phyloP scores from a whole-genome alignment of 192 early-diverging fungal genomes.

The Gamsiella multidivaricata region DNA sequence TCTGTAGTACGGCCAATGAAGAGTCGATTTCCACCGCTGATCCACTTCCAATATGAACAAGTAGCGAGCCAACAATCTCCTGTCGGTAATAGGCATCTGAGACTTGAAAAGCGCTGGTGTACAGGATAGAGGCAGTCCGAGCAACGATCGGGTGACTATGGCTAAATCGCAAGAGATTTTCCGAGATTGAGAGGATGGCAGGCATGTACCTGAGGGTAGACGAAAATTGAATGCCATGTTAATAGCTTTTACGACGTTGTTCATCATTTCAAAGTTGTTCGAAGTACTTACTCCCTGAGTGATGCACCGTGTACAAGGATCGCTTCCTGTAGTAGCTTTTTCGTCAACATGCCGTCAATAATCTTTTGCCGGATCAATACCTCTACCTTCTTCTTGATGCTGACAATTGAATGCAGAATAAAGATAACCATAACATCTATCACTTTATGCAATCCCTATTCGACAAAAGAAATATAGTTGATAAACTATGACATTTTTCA shows the following conservation, averaged over 20 bases:
- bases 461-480: neutral
- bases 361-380: conserved; percentile 63
- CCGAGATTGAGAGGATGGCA: conserved; percentile 66
- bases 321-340: conserved; percentile 57
- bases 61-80: conserved; percentile 81
- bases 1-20: conserved; percentile 64
- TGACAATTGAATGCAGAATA: conserved; percentile 61
- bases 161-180: conserved; percentile 68
- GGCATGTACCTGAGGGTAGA: conserved; percentile 53
- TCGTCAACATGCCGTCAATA: conserved; percentile 54
- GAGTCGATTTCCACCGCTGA: conserved; percentile 70
- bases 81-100: conserved; percentile 79
- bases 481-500: no score
- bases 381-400: conserved; percentile 66
- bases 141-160: conserved; percentile 56
- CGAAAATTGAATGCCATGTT: no score
- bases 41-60: conserved; percentile 82
- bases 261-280: no score
- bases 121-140: conserved; percentile 58
- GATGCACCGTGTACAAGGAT: conserved; percentile 59
- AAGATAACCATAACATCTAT: conserved; percentile 65
- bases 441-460: conserved; percentile 58
- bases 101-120: conserved; percentile 62
- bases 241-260: no score
- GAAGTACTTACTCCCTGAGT: conserved; percentile 59